Evolutionary conservation across 768 basidiomycete genomes (phyloP).

Genomic region (Suillus variegatus): DNA sequence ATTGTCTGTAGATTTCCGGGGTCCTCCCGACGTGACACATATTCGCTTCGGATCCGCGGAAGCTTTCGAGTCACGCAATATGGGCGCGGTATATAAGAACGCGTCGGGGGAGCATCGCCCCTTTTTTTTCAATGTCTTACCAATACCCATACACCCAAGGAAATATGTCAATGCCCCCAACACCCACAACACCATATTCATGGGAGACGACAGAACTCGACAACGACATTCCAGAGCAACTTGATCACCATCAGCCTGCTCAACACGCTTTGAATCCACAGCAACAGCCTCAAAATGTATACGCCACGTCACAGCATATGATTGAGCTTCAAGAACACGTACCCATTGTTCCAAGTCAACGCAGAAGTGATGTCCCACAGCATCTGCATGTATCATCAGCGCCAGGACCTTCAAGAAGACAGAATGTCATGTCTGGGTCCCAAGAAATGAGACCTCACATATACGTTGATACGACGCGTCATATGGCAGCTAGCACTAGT

Average conservation of each 20-base stretch:
- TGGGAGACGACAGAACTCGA: conserved; percentile 44
- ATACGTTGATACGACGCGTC: conserved; percentile 33
- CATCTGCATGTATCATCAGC: conserved; percentile 22
- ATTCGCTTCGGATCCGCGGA: conserved; percentile 20
- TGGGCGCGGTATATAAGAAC: conserved; percentile 35
- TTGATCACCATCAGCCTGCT: conserved; percentile 34
- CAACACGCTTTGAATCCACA: conserved; percentile 27
- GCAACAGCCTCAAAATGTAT: conserved; percentile 25
- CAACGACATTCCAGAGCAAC: conserved; percentile 34
- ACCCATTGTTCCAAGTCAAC: conserved; percentile 30
- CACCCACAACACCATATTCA: conserved; percentile 44
- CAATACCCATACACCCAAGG: conserved; percentile 47
- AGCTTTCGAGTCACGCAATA: conserved; percentile 22
- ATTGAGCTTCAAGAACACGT: conserved; percentile 30
- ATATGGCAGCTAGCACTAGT: conserved; percentile 30
- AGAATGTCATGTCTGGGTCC: conserved; percentile 10
- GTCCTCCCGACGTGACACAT: conserved; percentile 11
- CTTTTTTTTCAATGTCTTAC: conserved; percentile 50
- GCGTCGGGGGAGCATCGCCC: conserved; percentile 19
- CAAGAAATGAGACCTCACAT: conserved; percentile 35
- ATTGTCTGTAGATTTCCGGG: conserved; percentile 9
- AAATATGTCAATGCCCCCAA: conserved; percentile 49
- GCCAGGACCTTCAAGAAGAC: conserved; percentile 13
- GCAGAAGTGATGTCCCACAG: conserved; percentile 26
- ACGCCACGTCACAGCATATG: conserved; percentile 17